A percentile compares a stretch with the other conserved stretches of the same genome.
Evolutionary conservation across 768 basidiomycete species (phyloP).

Genomic region (Nidula microcarpa): DNA sequence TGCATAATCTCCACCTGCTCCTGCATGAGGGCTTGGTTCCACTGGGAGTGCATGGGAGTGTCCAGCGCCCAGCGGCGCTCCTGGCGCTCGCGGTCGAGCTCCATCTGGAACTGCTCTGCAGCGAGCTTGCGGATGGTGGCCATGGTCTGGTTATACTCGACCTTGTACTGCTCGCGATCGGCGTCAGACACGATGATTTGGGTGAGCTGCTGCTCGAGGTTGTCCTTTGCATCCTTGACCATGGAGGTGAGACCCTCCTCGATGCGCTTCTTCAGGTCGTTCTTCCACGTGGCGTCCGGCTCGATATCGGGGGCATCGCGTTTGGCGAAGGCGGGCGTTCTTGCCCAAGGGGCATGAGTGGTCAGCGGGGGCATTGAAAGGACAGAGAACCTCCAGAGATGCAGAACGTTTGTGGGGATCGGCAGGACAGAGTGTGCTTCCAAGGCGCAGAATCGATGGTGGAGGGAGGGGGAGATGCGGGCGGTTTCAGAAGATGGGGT

Average conservation of each 20-base stretch:
- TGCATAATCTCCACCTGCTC: slow-evolving; percentile 45
- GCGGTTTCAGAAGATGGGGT: slow-evolving; percentile 8
- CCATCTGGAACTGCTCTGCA: slow-evolving; percentile 39
- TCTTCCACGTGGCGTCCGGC: slow-evolving; percentile 57
- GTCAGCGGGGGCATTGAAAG: slow-evolving; percentile 33
- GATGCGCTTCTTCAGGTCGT: slow-evolving; percentile 40
- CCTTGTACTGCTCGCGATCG: slow-evolving; percentile 27
- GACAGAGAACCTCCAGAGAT: slow-evolving; percentile 6
- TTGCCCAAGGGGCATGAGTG: slow-evolving; percentile 20
- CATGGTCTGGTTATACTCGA: slow-evolving; percentile 39
- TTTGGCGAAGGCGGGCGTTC: slow-evolving; percentile 9
- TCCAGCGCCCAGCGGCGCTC: slow-evolving; percentile 47
- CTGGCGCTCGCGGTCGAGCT: slow-evolving; percentile 45
- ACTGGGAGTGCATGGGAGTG: slow-evolving; percentile 19
- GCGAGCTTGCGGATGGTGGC: slow-evolving; percentile 40
- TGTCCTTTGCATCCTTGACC: slow-evolving; percentile 63
- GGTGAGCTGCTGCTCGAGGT: slow-evolving; percentile 48
- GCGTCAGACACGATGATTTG: slow-evolving; percentile 28
- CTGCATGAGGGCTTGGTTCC: slow-evolving; percentile 25
- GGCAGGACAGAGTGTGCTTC: slow-evolving; percentile 6
- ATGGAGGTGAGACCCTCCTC: slow-evolving; percentile 37
- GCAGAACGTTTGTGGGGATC: slow-evolving; percentile 10
- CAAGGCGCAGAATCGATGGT: slow-evolving; percentile 12
- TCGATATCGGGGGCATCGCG: slow-evolving; percentile 34
- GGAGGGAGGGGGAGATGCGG: slow-evolving; percentile 7